These are phyloP conservation scores for Gaertneriomyces sp. DNA, from an alignment of 192 early-diverging fungal genomes.

Conservation along the genomic window DNA sequence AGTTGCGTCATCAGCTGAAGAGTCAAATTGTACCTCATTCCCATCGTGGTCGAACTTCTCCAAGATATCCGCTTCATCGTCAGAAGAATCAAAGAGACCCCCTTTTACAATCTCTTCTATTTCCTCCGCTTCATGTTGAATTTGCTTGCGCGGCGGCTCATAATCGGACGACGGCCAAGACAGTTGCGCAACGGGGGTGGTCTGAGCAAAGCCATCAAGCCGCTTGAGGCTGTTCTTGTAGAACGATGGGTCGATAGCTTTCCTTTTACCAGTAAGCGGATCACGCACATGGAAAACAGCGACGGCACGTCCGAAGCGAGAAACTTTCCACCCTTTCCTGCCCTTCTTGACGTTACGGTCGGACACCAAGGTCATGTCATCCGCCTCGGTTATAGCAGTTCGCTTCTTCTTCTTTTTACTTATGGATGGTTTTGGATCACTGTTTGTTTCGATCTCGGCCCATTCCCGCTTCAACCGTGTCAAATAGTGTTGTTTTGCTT, in stretches of 20 bases:
- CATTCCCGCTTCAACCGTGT: slow-evolving; percentile 50
- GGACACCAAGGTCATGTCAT: slow-evolving; percentile 68
- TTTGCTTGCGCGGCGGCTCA: slow-evolving; percentile 8
- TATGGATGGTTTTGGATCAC: slow-evolving; percentile 31
- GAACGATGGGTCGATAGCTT: slow-evolving; percentile 61
- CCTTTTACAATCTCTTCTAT: background rate
- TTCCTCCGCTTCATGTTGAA: background rate
- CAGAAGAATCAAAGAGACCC: slow-evolving; percentile 14
- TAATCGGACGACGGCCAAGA: slow-evolving; percentile 22
- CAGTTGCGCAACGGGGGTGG: slow-evolving; percentile 21
- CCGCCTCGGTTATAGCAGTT: slow-evolving; percentile 45
- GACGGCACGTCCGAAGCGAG: slow-evolving; percentile 69
- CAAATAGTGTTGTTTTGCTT: slow-evolving; percentile 68
- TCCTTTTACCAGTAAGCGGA: slow-evolving; percentile 47
- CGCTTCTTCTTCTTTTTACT: slow-evolving; percentile 43
- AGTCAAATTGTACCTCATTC: no score
- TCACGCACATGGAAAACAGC: slow-evolving; percentile 58
- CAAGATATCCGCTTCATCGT: slow-evolving; percentile 13
- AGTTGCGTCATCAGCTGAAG: no score
- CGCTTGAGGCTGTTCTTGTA: slow-evolving; percentile 65
- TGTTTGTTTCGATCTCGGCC: slow-evolving; percentile 28
- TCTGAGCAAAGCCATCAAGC: slow-evolving; percentile 40
- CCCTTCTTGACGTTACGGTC: slow-evolving; percentile 63
- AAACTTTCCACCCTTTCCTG: slow-evolving; percentile 61
- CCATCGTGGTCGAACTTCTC: background rate